These are phyloP conservation scores for Lindgomyces ingoldianus DNA, from an alignment of 495 filamentous ascomycete species.

Conservation along the genomic window DNA sequence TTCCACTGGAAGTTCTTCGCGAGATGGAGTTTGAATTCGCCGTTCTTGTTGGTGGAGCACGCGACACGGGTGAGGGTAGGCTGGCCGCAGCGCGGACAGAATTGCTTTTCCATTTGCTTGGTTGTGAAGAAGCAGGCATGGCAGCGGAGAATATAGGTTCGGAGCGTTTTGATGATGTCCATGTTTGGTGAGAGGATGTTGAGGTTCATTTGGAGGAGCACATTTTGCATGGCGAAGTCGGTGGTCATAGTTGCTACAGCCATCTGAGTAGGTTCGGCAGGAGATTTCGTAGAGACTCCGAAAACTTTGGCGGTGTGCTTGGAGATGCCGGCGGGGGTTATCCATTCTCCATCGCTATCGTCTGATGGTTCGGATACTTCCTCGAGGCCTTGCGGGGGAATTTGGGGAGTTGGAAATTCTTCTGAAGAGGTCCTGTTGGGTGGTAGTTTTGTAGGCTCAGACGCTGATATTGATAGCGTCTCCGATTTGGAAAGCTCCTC, in stretches of 20 bases:
- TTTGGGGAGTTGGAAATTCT: not conserved
- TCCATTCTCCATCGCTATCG: conserved; percentile 79
- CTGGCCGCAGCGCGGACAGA: conserved; percentile 89
- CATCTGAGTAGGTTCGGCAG: conserved; percentile 62
- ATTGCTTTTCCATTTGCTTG: conserved; percentile 85
- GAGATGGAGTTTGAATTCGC: conserved; percentile 82
- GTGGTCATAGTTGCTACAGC: conserved; percentile 85
- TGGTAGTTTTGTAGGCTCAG: no score
- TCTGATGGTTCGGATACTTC: conserved; percentile 39
- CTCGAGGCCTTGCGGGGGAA: no score
- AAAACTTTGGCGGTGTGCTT: conserved; percentile 76
- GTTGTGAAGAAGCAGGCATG: conserved; percentile 89
- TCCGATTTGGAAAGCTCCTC: not conserved
- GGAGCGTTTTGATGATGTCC: conserved; percentile 73
- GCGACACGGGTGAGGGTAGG: conserved; percentile 81
- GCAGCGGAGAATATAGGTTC: conserved; percentile 86
- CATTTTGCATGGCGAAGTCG: conserved; percentile 97
- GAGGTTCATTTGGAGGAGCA: conserved; percentile 89
- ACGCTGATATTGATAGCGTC: no score
- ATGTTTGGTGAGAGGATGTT: conserved; percentile 80
- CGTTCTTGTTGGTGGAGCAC: conserved; percentile 77
- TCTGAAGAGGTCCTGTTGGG: conserved; percentile 23
- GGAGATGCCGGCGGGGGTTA: conserved; percentile 89
- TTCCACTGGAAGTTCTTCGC: conserved; percentile 98
- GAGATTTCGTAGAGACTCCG: no score